Base-by-base conservation (phyloP, 805 yeast genomes). In the Yamadazyma akitaensis region DNA sequence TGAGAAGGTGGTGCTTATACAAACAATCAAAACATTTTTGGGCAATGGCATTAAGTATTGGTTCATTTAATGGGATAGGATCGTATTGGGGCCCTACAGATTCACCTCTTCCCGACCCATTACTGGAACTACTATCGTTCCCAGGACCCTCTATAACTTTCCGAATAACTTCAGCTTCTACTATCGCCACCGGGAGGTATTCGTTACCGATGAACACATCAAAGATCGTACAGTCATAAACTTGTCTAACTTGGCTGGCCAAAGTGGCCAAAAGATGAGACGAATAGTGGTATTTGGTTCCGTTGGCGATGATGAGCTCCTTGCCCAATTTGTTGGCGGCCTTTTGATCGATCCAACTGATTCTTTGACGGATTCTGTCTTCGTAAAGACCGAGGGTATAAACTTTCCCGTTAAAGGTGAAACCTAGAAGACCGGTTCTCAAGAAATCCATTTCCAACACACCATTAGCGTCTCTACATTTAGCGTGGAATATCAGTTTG, bases 401-500 rank as follows among this genome's bases (percentile, higher is more conserved):
- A 0, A 94, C 84, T 56, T 87, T 89, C 10, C 97, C 97, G 49
- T 87, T 82, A 57, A 79, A 85, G 1, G 88, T 78, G 63, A 94
- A 94, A 0, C 99, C 99, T 41, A 94, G 72, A 16, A 92, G 62
- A 2, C 97, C 97, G 0, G 98, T 92, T 56, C 99, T 76, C 43
- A 94, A 73, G 62, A 91, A 94, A 44, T 86, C 91, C 71, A 82
- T 71, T 50, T 85, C 89, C 17, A 87, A 61, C 1, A 75, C 67
- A 0, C 95, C 95, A 44, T 79, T 77, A 40, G 83, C 82, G 51
- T 85, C 91, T 34, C 80, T 71, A 57, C 96, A 87, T 51, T 81
- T 79, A 0, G 96, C 96, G 57, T 85, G 94, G 65, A 89, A 89
- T 2, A 88, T 84, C 50, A 74, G 76, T 48, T 80, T 82, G 0